Conservation (phyloP, 208 protist species). For the Leptomonas pyrrhocoris region DNA sequence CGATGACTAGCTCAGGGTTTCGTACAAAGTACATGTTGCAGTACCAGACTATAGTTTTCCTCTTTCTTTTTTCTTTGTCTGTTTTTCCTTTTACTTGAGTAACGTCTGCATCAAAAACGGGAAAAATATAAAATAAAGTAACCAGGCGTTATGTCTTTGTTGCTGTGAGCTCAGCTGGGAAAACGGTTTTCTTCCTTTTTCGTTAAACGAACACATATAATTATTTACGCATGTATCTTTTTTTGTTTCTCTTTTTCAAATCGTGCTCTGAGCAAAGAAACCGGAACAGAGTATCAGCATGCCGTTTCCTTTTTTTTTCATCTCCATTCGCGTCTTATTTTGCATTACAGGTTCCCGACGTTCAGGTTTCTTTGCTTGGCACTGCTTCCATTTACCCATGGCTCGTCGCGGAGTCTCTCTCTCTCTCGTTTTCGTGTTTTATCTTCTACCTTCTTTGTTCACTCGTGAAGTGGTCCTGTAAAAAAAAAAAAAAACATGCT, state of each 20-base stretch:
- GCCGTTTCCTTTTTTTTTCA: neutral
- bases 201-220: neutral
- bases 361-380: constrained; percentile 9
- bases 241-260: constrained; percentile 8
- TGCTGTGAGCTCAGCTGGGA: too few species aligned
- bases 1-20: neutral
- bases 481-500: neutral
- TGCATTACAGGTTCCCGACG: constrained; percentile 4
- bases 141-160: neutral
- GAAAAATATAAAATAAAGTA: neutral
- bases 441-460: neutral
- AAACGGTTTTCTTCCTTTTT: constrained; percentile 10
- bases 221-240: neutral
- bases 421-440: neutral
- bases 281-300: neutral
- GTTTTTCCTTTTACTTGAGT: neutral
- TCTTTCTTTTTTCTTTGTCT: neutral
- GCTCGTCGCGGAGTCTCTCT: neutral
- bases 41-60: neutral
- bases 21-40: neutral
- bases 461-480: neutral
- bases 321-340: constrained; percentile 3
- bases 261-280: constrained; percentile 3
- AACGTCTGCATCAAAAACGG: constrained; percentile 3
- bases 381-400: neutral